phyloP scores from a whole-genome alignment of 345 rosid species.

The Garcia nutans region DNA sequence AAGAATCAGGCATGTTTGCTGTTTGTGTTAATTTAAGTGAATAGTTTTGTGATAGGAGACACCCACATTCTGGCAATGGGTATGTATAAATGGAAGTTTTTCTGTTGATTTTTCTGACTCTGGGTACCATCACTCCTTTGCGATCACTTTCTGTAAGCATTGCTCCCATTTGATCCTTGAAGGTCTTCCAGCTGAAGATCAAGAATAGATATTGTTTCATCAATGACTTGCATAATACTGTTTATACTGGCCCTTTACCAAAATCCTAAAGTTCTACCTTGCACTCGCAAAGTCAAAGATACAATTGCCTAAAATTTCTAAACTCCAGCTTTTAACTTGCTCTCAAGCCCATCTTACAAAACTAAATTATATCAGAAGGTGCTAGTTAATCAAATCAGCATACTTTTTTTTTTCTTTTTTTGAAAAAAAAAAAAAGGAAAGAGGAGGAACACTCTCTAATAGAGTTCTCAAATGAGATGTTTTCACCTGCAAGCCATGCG shows the following conservation, averaged over 20 bases:
- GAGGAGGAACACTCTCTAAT: background rate
- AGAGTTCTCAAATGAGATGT: background rate
- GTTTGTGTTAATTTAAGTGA: conserved; percentile 29
- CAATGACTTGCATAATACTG: background rate
- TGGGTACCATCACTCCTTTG: conserved; percentile 79
- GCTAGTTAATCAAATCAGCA: background rate
- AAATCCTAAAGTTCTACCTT: background rate
- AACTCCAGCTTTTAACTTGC: background rate
- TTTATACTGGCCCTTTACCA: background rate
- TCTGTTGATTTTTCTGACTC: conserved; percentile 72
- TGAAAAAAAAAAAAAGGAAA: too few relatives aligned
- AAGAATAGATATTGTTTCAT: conserved; percentile 3
- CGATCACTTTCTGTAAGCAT: conserved; percentile 85
- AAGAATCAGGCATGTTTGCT: conserved; percentile 2
- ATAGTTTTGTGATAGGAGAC: conserved; percentile 61
- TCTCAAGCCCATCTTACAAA: background rate
- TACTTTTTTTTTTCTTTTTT: too few relatives aligned
- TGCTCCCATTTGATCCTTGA: conserved; percentile 60
- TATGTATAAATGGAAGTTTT: conserved; percentile 79
- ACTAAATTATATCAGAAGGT: background rate
- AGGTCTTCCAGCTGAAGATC: conserved; percentile 70
- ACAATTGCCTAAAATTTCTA: background rate
- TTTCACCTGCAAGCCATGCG: background rate
- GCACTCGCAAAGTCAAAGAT: background rate
- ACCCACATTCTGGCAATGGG: conserved; percentile 86